A percentile compares a stretch with the other conserved stretches of the same genome.
phyloP scores from a whole-genome alignment of 2,329 filamentous ascomycete genomes.

The Trichoderma endophyticum region DNA sequence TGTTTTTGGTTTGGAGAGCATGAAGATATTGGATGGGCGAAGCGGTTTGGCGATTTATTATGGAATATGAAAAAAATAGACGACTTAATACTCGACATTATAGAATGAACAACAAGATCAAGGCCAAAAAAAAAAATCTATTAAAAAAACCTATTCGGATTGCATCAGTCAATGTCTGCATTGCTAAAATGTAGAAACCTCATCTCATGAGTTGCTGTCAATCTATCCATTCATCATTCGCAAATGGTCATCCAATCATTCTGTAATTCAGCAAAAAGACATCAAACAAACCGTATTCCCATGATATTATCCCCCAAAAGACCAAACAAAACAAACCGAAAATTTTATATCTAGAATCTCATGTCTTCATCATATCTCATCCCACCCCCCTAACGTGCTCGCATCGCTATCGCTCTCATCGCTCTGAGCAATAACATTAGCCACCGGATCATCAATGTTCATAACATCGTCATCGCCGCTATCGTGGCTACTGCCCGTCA shows the following conservation, averaged over 20 bases:
- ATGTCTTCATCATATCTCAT: not conserved
- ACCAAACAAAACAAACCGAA: not conserved
- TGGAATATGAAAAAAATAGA: not conserved
- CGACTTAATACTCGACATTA: not conserved
- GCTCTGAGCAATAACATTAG: conserved; percentile 16
- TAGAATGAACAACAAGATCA: not conserved
- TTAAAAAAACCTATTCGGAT: not conserved
- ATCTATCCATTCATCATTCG: not conserved
- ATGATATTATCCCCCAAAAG: not conserved
- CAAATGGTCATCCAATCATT: not conserved
- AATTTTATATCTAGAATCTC: not conserved
- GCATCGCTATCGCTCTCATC: conserved; percentile 14
- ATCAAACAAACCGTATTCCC: not conserved
- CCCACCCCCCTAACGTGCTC: not conserved
- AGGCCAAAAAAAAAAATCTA: not conserved
- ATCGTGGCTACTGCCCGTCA: not conserved
- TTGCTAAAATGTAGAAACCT: not conserved
- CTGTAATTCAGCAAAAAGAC: not conserved
- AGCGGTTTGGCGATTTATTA: not conserved
- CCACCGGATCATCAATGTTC: conserved; percentile 6
- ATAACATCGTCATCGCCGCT: not conserved
- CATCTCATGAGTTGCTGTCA: not conserved
- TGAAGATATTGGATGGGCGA: not conserved
- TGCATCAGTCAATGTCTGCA: not conserved
- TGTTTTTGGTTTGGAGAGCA: not conserved